Evolutionary conservation across 2,329 filamentous ascomycete genomes (phyloP).

Genomic region (Colletotrichum higginsianum): DNA sequence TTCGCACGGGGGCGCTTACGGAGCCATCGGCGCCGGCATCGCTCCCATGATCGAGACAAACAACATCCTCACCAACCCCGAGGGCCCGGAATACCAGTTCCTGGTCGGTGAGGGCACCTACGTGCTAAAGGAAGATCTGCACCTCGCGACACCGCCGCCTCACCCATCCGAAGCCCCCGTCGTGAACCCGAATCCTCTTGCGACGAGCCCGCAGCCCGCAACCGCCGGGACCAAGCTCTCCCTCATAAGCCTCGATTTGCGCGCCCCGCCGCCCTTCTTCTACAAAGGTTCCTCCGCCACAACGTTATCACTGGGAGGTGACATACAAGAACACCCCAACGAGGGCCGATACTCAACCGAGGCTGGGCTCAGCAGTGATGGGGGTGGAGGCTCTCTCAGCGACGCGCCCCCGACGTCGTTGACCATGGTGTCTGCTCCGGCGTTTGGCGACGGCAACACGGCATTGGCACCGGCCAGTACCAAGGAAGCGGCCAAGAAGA

Average conservation of each 20-base stretch:
- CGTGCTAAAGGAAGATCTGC: slow-evolving; percentile 88
- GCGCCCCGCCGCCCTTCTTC: slow-evolving; percentile 66
- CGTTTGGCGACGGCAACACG: slow-evolving; percentile 90
- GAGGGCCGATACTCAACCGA: slow-evolving; percentile 75
- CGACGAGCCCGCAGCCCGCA: slow-evolving; percentile 87
- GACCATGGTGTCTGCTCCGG: slow-evolving; percentile 67
- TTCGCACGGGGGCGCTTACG: slow-evolving; percentile 79
- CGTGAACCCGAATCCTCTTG: slow-evolving; percentile 90
- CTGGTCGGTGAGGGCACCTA: slow-evolving; percentile 98
- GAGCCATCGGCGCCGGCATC: slow-evolving; percentile 76
- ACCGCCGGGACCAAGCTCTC: slow-evolving; percentile 89
- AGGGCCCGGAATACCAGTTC: slow-evolving; percentile 88
- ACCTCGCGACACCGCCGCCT: slow-evolving; percentile 92
- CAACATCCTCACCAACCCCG: slow-evolving; percentile 86
- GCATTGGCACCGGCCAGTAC: slow-evolving; percentile 74
- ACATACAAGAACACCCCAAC: slow-evolving; percentile 74
- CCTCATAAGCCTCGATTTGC: slow-evolving; percentile 79
- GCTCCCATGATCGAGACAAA: slow-evolving; percentile 92
- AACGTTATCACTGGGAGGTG: slow-evolving; percentile 63
- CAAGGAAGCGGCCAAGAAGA: slow-evolving; percentile 84
- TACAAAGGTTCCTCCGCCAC: slow-evolving; percentile 69
- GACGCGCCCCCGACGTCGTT: slow-evolving; percentile 60
- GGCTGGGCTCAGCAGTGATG: slow-evolving; percentile 70
- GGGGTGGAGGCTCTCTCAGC: slow-evolving; percentile 68
- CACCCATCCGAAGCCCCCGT: slow-evolving; percentile 94